Evolutionary conservation across 1,139 yeast species (phyloP).

Genomic region (Saccharomyces hybrid): DNA sequence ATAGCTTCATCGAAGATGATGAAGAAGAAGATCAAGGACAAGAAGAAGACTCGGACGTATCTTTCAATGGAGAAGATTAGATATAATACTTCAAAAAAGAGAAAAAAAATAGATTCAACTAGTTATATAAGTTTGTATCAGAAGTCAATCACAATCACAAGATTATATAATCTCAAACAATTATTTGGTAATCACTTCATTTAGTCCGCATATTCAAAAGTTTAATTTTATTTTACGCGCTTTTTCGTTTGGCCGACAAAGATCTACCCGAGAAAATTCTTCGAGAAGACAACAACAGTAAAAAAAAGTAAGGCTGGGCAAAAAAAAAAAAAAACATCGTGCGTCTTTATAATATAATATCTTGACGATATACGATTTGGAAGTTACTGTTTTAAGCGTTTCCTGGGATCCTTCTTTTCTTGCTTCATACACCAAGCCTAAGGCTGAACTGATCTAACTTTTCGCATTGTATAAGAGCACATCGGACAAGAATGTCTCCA

Average conservation of each 20-base stretch:
- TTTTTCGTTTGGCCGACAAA: not conserved
- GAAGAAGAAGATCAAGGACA: constrained; percentile 15
- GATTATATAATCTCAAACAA: not conserved
- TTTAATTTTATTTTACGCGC: not conserved
- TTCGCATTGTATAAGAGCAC: not conserved
- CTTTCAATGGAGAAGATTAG: constrained; percentile 21
- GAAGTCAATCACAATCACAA: not conserved
- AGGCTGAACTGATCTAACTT: not conserved
- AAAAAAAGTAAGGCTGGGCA: not conserved
- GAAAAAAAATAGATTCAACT: not conserved
- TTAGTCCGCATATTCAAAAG: not conserved
- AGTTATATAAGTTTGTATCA: not conserved
- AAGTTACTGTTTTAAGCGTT: not conserved
- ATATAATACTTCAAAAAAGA: too few species aligned
- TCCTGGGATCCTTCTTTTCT: not conserved
- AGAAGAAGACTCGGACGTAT: constrained; percentile 15
- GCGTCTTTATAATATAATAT: not conserved
- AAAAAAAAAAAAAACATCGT: not conserved
- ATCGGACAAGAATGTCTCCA: not conserved
- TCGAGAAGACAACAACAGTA: not conserved
- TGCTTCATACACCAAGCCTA: not conserved
- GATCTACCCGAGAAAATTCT: not conserved
- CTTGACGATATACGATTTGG: not conserved
- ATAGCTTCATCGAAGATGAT: constrained; percentile 27
- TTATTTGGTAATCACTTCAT: not conserved